Conservation (phyloP, 192 early-diverging fungal genomes). For the Chytriomyces sp. region DNA sequence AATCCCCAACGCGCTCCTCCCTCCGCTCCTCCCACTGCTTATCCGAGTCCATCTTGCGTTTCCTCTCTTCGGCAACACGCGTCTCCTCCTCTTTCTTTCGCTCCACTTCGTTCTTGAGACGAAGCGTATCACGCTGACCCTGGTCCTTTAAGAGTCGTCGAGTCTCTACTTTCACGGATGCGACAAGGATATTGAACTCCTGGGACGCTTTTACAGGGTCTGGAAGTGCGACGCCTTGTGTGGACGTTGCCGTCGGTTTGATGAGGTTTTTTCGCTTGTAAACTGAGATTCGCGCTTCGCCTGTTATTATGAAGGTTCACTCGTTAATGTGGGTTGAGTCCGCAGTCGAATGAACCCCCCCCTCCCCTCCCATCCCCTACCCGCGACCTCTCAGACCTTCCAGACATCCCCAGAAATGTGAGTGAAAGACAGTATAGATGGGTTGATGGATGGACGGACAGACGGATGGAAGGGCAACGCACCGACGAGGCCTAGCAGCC, state of each 20-base stretch:
- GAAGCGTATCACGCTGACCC: constrained; percentile 32
- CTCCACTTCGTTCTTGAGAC: constrained; percentile 55
- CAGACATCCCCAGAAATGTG: not conserved
- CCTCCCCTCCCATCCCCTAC: too few relatives aligned
- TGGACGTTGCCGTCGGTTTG: not conserved
- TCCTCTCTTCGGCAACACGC: constrained; percentile 39
- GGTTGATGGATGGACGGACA: not conserved
- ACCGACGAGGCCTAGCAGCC: constrained; percentile 37
- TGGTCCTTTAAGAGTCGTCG: constrained; percentile 40
- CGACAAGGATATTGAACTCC: constrained; percentile 21
- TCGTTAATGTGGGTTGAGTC: too few relatives aligned
- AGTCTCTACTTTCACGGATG: constrained; percentile 43
- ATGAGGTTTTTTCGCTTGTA: constrained; percentile 27
- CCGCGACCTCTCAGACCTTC: too few relatives aligned
- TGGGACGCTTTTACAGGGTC: not conserved
- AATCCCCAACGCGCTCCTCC: constrained; percentile 51
- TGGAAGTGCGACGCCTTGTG: not conserved
- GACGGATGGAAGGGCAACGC: not conserved
- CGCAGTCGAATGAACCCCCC: too few relatives aligned
- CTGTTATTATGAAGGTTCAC: too few relatives aligned
- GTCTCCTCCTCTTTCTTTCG: constrained; percentile 41
- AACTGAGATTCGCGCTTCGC: constrained; percentile 46
- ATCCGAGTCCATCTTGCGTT: constrained; percentile 48
- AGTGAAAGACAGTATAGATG: not conserved
- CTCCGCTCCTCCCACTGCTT: constrained; percentile 54